phyloP scores from a whole-genome alignment of 805 yeast genomes.

The Cyberlindnera subsufficiens region DNA sequence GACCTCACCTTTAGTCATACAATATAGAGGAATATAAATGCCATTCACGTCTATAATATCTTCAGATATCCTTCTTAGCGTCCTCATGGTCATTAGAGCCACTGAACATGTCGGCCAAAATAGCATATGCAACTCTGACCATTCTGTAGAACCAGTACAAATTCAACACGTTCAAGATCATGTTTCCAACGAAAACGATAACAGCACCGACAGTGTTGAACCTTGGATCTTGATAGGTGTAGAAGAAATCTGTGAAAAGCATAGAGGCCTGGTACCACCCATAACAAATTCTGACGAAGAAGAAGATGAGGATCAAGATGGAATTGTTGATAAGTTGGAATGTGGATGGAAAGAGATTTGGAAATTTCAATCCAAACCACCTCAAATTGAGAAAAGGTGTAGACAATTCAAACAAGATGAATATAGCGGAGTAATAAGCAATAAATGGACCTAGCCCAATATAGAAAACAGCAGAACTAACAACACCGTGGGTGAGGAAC shows the following conservation, averaged over 20 bases:
- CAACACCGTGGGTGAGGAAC: conserved; percentile 70
- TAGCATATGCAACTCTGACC: conserved; percentile 55
- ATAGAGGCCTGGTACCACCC: conserved; percentile 62
- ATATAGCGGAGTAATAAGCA: conserved; percentile 66
- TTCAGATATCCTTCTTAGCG: conserved; percentile 21
- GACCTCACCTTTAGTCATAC: not conserved
- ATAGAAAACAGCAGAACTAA: conserved; percentile 65
- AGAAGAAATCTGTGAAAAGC: conserved; percentile 39
- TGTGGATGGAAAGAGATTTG: conserved; percentile 49
- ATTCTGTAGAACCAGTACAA: conserved; percentile 77
- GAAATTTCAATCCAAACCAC: conserved; percentile 75
- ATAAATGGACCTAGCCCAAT: conserved; percentile 60
- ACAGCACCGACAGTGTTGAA: conserved; percentile 37
- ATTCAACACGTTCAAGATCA: conserved; percentile 56
- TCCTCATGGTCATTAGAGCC: conserved; percentile 21
- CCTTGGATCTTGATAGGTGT: conserved; percentile 30
- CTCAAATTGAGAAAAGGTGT: conserved; percentile 84
- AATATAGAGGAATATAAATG: not conserved
- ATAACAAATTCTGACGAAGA: conserved; percentile 65
- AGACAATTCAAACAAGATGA: conserved; percentile 72
- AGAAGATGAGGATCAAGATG: conserved; percentile 55
- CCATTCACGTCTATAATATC: not conserved
- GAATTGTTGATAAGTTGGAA: conserved; percentile 59
- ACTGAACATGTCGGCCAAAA: conserved; percentile 25
- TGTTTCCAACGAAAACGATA: conserved; percentile 37